These are phyloP conservation scores for Xylariaceae sp. DNA, from an alignment of 2,329 filamentous ascomycete species.

Conservation along the genomic window DNA sequence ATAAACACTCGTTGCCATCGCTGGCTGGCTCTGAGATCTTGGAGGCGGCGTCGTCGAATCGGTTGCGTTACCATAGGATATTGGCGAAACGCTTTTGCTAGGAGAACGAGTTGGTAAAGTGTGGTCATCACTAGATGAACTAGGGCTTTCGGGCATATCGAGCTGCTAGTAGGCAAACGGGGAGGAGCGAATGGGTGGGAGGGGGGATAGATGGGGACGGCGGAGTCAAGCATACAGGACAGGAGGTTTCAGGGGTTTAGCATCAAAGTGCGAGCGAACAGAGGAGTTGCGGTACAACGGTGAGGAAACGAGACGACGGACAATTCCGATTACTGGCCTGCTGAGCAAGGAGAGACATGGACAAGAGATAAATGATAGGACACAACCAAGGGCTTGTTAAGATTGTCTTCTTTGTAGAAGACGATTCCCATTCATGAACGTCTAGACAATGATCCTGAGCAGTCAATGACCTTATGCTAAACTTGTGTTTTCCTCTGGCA, in stretches of 20 bases:
- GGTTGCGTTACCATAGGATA: constrained; percentile 3
- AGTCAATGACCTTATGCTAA: constrained; percentile 17
- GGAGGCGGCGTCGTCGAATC: constrained; percentile 8
- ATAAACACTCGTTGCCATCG: constrained; percentile 18
- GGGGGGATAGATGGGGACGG: background rate
- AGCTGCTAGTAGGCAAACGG: constrained; percentile 1
- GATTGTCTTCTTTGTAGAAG: constrained; percentile 20
- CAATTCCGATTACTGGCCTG: background rate
- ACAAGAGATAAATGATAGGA: constrained; percentile 16
- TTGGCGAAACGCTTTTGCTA: constrained; percentile 7
- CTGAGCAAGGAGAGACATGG: constrained; percentile 13
- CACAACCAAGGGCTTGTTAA: constrained; percentile 21
- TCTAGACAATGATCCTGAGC: constrained; percentile 14
- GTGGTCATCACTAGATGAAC: constrained; percentile 13
- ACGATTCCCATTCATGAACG: constrained; percentile 13
- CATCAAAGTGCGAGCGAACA: background rate
- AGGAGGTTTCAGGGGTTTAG: background rate
- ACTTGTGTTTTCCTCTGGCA: background rate
- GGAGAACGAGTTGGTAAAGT: constrained; percentile 13
- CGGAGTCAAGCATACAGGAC: constrained; percentile 1
- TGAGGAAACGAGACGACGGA: background rate
- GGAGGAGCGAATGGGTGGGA: background rate
- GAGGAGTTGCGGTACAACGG: too few species aligned
- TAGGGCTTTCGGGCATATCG: constrained; percentile 15
- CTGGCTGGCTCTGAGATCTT: constrained; percentile 19